Evolutionary conservation across 1,139 yeast genomes (phyloP).

Genomic region (Suhomyces terraborum): DNA sequence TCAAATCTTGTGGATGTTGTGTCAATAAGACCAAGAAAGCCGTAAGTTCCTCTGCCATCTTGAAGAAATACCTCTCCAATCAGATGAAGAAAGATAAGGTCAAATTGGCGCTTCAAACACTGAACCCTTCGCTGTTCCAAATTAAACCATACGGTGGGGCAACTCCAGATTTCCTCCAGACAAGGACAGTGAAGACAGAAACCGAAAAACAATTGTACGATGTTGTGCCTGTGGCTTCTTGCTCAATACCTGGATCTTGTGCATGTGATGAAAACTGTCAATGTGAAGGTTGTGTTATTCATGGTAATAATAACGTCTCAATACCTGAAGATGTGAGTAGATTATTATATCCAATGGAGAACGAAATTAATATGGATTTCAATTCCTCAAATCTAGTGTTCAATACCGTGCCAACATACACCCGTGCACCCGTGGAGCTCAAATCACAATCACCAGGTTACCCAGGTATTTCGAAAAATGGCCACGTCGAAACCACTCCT

Average conservation of each 20-base stretch:
- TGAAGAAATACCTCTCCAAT: constrained; percentile 38
- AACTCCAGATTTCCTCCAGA: not conserved
- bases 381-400: constrained; percentile 14
- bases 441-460: constrained; percentile 2
- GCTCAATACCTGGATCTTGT: constrained; percentile 55
- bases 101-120: constrained; percentile 3
- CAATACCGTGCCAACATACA: constrained; percentile 7
- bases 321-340: constrained; percentile 15
- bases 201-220: constrained; percentile 20
- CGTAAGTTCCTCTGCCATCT: constrained; percentile 39
- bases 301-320: constrained; percentile 30
- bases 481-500: constrained; percentile 1
- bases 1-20: constrained; percentile 35
- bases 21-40: constrained; percentile 18
- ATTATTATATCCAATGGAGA: constrained; percentile 11
- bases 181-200: constrained; percentile 4
- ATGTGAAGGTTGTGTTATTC: constrained; percentile 52
- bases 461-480: not conserved
- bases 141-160: not conserved
- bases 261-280: constrained; percentile 48
- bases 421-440: constrained; percentile 2
- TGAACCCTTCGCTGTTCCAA: not conserved
- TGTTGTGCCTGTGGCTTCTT: constrained; percentile 37
- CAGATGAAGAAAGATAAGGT: constrained; percentile 16
- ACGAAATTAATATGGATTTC: constrained; percentile 11